These are phyloP conservation scores for Oidiodendron maius DNA, from an alignment of 495 filamentous ascomycete genomes.

Conservation along the genomic window DNA sequence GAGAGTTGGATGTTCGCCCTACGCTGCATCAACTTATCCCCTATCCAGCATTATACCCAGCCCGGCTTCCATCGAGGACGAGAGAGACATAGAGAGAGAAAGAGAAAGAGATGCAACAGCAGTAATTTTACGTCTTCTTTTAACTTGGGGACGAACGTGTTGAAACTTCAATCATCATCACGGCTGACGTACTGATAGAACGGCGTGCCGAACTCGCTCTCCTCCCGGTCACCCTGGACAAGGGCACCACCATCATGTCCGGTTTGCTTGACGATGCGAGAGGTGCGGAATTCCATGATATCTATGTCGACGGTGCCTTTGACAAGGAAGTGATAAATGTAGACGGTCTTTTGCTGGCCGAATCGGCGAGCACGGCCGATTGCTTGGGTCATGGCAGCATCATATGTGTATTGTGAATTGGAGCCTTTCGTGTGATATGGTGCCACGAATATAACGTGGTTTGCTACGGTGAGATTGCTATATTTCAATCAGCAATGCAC, in stretches of 20 bases:
- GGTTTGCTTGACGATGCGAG: background rate
- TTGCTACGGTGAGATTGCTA: slow-evolving; percentile 69
- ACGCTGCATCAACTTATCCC: too few relatives aligned
- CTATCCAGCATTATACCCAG: too few relatives aligned
- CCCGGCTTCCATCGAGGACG: too few relatives aligned
- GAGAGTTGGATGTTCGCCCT: too few relatives aligned
- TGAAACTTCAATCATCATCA: background rate
- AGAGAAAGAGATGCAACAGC: too few relatives aligned
- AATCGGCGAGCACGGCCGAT: slow-evolving; percentile 62
- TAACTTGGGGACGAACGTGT: too few relatives aligned
- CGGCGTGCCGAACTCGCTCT: background rate
- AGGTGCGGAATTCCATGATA: slow-evolving; percentile 45
- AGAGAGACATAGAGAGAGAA: too few relatives aligned
- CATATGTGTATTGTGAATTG: slow-evolving; percentile 49
- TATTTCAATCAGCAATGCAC: slow-evolving; percentile 17
- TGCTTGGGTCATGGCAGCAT: slow-evolving; percentile 61
- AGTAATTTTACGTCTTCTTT: too few relatives aligned
- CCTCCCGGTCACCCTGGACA: background rate
- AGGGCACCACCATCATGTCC: background rate
- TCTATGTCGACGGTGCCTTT: slow-evolving; percentile 65
- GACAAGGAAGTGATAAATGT: slow-evolving; percentile 64
- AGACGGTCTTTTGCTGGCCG: slow-evolving; percentile 60
- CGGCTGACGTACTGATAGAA: background rate
- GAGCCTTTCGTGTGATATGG: slow-evolving; percentile 43
- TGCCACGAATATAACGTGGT: slow-evolving; percentile 70